Conservation (phyloP, 768 basidiomycete species). For the Pulveroboletus sp. region DNA sequence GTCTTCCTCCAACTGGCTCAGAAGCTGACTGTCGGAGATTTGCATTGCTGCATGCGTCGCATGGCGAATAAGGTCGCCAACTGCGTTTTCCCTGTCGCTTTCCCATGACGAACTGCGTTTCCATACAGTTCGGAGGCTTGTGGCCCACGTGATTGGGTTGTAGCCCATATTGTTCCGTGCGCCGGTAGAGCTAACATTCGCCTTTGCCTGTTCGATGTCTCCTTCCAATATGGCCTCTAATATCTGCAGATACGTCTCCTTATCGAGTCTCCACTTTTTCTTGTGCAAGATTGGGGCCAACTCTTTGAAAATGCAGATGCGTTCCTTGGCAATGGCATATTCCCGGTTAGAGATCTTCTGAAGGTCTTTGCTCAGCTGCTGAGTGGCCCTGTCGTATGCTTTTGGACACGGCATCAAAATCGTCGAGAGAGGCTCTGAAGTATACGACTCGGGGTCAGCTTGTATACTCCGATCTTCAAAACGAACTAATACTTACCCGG, state of each 20-base stretch:
- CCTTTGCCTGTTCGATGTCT: constrained; percentile 2
- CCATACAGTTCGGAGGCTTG: background rate
- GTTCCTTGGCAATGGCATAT: constrained; percentile 14
- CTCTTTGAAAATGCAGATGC: constrained; percentile 9
- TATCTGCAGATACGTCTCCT: background rate
- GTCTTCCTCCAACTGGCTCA: constrained; percentile 5
- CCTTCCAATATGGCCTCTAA: constrained; percentile 6
- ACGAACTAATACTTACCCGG: constrained; percentile 1
- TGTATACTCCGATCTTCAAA: background rate
- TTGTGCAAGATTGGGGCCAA: background rate
- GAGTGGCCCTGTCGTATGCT: background rate
- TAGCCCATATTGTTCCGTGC: too few species aligned
- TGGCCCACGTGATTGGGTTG: background rate
- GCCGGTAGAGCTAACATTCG: background rate
- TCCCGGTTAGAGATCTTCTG: constrained; percentile 7
- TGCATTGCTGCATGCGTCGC: background rate
- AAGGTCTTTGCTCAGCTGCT: constrained; percentile 1
- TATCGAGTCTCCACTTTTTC: background rate
- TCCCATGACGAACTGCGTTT: background rate
- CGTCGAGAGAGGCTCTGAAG: constrained; percentile 9
- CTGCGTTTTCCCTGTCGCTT: background rate
- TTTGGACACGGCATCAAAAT: constrained; percentile 11
- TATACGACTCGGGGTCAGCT: background rate
- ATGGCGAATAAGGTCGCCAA: constrained; percentile 4
- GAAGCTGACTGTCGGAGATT: constrained; percentile 14